These are phyloP conservation scores for Bothriochloa decipiens DNA, from an alignment of 176 grass and related monocot species.

Conservation along the genomic window DNA sequence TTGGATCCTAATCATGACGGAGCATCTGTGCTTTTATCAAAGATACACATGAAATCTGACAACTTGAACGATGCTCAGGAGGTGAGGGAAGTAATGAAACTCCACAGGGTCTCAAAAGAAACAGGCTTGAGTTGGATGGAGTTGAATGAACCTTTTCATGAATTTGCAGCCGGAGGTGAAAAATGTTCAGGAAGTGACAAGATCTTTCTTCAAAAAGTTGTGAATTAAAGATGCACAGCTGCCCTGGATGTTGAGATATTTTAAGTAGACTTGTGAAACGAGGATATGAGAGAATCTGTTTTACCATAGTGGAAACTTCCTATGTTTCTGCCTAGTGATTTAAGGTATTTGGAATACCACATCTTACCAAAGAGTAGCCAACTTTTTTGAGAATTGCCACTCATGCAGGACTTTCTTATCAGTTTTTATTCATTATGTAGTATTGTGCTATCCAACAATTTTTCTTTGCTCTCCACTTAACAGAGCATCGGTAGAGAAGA, in stretches of 20 bases:
- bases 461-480: background rate
- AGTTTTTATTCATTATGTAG: background rate
- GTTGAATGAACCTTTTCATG: conserved; percentile 48
- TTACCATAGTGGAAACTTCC: conserved; percentile 49
- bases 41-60: conserved; percentile 73
- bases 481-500: no score
- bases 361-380: conserved; percentile 46
- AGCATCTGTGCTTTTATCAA: conserved; percentile 71
- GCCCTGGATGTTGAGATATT: conserved; percentile 16
- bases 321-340: conserved; percentile 52
- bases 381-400: conserved; percentile 53
- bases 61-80: conserved; percentile 60
- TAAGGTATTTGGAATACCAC: conserved; percentile 30
- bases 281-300: conserved; percentile 40
- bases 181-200: conserved; percentile 48
- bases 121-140: conserved; percentile 76
- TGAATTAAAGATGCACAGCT: conserved; percentile 45
- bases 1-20: conserved; percentile 71
- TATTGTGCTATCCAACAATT: background rate
- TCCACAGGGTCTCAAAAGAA: conserved; percentile 63
- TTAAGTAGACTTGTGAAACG: conserved; percentile 49
- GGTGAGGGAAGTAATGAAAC: conserved; percentile 62
- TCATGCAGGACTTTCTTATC: background rate
- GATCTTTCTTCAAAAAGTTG: conserved; percentile 43
- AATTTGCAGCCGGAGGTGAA: conserved; percentile 49